Evolutionary conservation across 768 basidiomycete species (phyloP), one percentile per base, ranked within the genome.

Genomic region (Phaffia tasmanica): DNA sequence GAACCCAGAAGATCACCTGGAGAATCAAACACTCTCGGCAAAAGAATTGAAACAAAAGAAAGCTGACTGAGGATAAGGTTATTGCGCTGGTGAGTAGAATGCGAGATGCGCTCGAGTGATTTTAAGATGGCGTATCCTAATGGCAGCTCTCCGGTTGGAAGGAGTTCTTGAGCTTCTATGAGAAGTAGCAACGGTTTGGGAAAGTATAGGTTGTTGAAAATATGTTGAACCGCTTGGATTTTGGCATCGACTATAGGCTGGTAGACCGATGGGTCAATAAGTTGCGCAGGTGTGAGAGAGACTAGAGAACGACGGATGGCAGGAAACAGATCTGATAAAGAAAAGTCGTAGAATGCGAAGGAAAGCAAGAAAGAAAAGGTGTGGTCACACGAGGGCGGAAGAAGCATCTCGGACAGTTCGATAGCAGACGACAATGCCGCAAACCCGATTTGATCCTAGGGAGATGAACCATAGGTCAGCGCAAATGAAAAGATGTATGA

Each of bases 351-450:
- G 29, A 88, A 74, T 0, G 86, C 80, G 51, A 92, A 79, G 1
- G 83, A 81, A 14, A 89, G 81, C 2, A 89, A 77, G 68, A 85
- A 83, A 5, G 87, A 87, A 11, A 88, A 75, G 0, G 82, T 82
- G 60, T 81, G 80, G 61, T 84, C 81, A 25, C 80, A 75, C 0
- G 82, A 82, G 62, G 74, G 72, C 23, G 76, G 72, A 67, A 82
- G 80, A 25, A 77, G 74, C 35, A 84, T 64, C 23, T 64, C 76
- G 57, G 88, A 81, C 2, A 78, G 77, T 32, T 79, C 75, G 23
- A 87, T 75, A 0, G 88, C 84, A 61, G 84, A 80, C 11, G 79
- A 78, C 51, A 92, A 78, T 0, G 83, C 81, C 32, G 81, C 78
- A 64, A 85, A 89, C 6, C 87, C 86, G 11, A 90, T 84, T 50